Base-by-base conservation (phyloP, 306 rosid species). In the Gastrolobium bilobum region DNA sequence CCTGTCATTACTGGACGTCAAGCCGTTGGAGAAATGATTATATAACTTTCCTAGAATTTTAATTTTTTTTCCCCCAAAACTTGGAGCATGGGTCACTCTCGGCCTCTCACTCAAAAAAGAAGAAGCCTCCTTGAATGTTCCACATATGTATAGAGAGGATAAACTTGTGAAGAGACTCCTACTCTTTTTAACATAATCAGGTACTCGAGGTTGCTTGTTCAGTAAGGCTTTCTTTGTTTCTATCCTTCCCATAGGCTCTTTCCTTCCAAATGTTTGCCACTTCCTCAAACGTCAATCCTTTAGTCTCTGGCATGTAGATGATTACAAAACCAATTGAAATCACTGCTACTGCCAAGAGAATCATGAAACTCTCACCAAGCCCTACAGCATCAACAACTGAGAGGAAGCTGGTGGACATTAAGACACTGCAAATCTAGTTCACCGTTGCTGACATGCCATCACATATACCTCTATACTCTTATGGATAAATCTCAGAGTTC, bases 381-480 rank as follows among this genome's bases (percentile, higher is more conserved):
- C 95, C 97, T 0, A 57, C 81, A 2, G 78, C 86, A n/a, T 88
- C 93, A 10, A 79, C 85, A 0, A 92, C 10, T 0, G 93, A 84
- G 35, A 89, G 91, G 81, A 92, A 92, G 43, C 88, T 61, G 53
- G 84, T 85, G 30, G 97, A 84, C 74, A 90, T 91, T 11, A 91
- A 83, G 20, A 88, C 82, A 79, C 88, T 91, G 9, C 90, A 85
- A 70, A 93, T 15, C 97, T 94, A 93, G 68, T 89, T 89, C 42
- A 93, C 91, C 4, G 96, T 93, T 20, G 97, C 96, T 0, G 94
- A 86, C 97, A 93, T 93, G 30, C 97, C 97, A 31, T 94, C 96
- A 46, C 97, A 93, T 2, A 89, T 33, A 0, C 97, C 96, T 4
- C 96, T 85, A 30, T 86, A 93, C 43, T 89, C 89, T 62, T 93